Evolutionary conservation across 2,329 filamentous ascomycete species (phyloP).

Genomic region (Corniculantispora saksenae): DNA sequence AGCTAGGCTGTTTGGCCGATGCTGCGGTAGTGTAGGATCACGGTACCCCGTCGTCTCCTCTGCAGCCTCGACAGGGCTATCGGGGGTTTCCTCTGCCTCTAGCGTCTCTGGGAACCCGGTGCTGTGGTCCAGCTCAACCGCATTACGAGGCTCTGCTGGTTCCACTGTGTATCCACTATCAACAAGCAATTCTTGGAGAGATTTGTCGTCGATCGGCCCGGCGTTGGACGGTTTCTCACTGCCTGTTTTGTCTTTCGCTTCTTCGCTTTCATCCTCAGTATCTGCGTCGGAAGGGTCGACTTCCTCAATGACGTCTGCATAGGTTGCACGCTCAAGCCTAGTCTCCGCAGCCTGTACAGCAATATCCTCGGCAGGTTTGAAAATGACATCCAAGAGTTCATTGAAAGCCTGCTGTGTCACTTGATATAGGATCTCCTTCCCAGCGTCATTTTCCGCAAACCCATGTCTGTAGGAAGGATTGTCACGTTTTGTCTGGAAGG

Average conservation of each 20-base stretch:
- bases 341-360: constrained; percentile 69
- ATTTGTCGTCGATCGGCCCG: constrained; percentile 24
- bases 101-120: constrained; percentile 28
- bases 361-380: constrained; percentile 76
- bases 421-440: constrained; percentile 87
- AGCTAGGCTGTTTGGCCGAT: constrained; percentile 56
- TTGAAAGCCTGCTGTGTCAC: constrained; percentile 90
- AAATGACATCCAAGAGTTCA: constrained; percentile 84
- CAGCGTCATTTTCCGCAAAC: constrained; percentile 77
- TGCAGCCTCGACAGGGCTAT: constrained; percentile 21
- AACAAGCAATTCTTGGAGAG: constrained; percentile 40
- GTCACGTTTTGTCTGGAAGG: constrained; percentile 62
- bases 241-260: constrained; percentile 23
- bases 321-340: constrained; percentile 59
- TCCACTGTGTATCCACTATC: constrained; percentile 48
- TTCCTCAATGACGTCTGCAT: constrained; percentile 48
- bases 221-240: background rate
- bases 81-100: constrained; percentile 14
- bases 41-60: constrained; percentile 33
- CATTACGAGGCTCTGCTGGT: constrained; percentile 32
- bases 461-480: background rate
- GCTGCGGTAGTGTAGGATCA: constrained; percentile 70
- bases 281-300: constrained; percentile 30
- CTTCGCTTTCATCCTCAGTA: constrained; percentile 28
- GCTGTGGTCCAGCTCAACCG: constrained; percentile 34